Conservation (phyloP, 306 rosid genomes). For the Alnus rubra region DNA sequence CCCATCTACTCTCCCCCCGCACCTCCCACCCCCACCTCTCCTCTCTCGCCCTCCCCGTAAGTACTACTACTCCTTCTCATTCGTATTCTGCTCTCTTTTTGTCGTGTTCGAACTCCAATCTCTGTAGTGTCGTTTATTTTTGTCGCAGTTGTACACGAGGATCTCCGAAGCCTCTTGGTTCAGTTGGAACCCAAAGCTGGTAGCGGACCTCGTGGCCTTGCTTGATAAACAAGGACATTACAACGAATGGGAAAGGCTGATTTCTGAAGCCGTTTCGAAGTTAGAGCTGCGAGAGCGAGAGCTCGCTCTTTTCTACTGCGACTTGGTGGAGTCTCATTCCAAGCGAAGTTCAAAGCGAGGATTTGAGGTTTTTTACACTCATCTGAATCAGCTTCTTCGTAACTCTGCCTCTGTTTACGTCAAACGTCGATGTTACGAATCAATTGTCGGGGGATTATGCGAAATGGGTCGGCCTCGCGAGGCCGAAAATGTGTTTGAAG, state of each 20-base stretch:
- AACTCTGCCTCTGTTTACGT: conserved; percentile 54
- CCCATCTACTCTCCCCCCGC: conserved; percentile 64
- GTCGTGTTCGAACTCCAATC: background rate
- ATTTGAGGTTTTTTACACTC: conserved; percentile 45
- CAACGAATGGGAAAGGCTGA: conserved; percentile 39
- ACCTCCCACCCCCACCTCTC: conserved; percentile 55
- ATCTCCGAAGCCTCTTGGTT: conserved; percentile 70
- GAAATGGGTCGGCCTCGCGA: conserved; percentile 59
- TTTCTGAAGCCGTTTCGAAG: conserved; percentile 50
- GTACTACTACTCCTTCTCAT: background rate
- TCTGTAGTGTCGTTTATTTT: background rate
- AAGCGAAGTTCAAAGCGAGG: conserved; percentile 52
- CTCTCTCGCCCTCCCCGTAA: conserved; percentile 57
- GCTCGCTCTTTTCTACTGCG: conserved; percentile 57
- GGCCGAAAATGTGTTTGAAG: conserved; percentile 59
- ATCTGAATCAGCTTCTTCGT: conserved; percentile 42
- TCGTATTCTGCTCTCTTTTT: background rate
- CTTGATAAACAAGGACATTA: conserved; percentile 54
- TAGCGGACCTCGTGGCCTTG: conserved; percentile 60
- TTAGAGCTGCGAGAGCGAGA: conserved; percentile 48
- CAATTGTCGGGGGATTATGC: conserved; percentile 67
- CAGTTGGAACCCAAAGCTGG: conserved; percentile 61
- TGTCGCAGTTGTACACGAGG: conserved; percentile 58
- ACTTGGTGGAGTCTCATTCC: conserved; percentile 62
- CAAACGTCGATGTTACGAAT: conserved; percentile 59